A percentile compares a stretch with the other conserved stretches of the same genome.
Conservation (phyloP, 1,284 basidiomycete genomes). For the Rhodofomes roseus region DNA sequence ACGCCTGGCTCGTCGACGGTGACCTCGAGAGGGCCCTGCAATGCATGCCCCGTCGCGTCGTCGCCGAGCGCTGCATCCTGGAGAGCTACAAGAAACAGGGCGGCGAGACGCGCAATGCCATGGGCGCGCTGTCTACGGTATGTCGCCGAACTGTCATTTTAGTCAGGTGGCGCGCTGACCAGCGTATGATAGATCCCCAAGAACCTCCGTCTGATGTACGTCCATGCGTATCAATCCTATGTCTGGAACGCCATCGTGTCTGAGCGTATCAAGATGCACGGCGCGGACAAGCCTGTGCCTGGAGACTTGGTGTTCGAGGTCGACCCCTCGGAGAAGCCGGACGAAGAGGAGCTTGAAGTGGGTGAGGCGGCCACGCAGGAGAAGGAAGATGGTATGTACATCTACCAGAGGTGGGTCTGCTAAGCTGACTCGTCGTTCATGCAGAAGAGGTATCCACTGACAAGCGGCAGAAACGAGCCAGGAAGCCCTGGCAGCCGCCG, state of each 20-base stretch:
- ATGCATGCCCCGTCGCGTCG: conserved; percentile 83
- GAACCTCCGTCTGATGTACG: conserved; percentile 94
- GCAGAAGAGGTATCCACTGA: conserved; percentile 15
- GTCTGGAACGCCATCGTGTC: conserved; percentile 98
- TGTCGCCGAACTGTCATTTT: conserved; percentile 24
- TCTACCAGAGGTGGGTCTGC: conserved; percentile 8
- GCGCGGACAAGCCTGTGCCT: conserved; percentile 70
- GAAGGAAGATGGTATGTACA: conserved; percentile 39
- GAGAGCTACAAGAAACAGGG: conserved; percentile 85
- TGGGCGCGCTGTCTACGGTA: conserved; percentile 84
- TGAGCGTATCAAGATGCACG: conserved; percentile 81
- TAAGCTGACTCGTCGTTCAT: conserved; percentile 3
- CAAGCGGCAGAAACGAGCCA: conserved; percentile 28
- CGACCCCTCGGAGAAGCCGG: conserved; percentile 29
- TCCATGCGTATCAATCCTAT: conserved; percentile 98
- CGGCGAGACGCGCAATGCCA: conserved; percentile 75
- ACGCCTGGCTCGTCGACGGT: conserved; percentile 79
- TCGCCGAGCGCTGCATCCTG: conserved; percentile 90
- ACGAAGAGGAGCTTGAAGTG: conserved; percentile 38
- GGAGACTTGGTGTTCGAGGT: conserved; percentile 86
- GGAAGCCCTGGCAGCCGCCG: conserved; percentile 57
- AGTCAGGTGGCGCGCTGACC: background rate
- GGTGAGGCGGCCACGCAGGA: conserved; percentile 37
- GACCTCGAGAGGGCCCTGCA: conserved; percentile 77
- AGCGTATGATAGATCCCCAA: conserved; percentile 80